Evolutionary conservation across 2,329 filamentous ascomycete genomes (phyloP).

Genomic region (Botryotinia globosa): DNA sequence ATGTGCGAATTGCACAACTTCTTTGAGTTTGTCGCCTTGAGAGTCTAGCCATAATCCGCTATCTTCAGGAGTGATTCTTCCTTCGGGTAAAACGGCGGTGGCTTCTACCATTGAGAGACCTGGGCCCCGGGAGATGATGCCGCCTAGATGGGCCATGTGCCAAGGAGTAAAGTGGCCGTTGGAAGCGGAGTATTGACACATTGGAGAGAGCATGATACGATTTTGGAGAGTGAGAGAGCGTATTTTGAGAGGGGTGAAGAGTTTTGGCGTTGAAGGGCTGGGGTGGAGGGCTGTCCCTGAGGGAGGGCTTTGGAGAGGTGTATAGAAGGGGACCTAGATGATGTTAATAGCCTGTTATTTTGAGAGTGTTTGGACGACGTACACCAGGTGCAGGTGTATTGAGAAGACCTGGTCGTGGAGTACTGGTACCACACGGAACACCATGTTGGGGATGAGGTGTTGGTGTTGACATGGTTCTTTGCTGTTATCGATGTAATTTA

Average conservation of each 20-base stretch:
- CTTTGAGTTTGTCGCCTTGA: slow-evolving; percentile 66
- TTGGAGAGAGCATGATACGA: slow-evolving; percentile 60
- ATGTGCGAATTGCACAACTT: slow-evolving; percentile 75
- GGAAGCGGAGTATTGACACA: slow-evolving; percentile 66
- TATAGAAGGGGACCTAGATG: slow-evolving; percentile 44
- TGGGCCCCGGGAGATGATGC: slow-evolving; percentile 72
- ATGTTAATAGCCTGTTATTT: neutral
- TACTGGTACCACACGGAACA: slow-evolving; percentile 2
- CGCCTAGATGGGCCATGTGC: slow-evolving; percentile 79
- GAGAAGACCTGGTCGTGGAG: slow-evolving; percentile 24
- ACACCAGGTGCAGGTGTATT: slow-evolving; percentile 33
- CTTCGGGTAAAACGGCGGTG: slow-evolving; percentile 69
- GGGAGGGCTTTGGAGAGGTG: slow-evolving; percentile 46
- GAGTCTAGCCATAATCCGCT: slow-evolving; percentile 79
- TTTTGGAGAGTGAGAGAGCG: slow-evolving; percentile 60
- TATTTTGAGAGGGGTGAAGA: slow-evolving; percentile 44
- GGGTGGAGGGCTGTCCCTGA: slow-evolving; percentile 45
- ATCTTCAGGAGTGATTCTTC: slow-evolving; percentile 80
- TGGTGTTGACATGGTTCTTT: neutral
- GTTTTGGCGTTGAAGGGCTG: slow-evolving; percentile 51
- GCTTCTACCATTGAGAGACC: slow-evolving; percentile 76
- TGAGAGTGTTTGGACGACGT: neutral
- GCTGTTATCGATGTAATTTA: neutral
- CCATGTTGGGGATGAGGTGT: slow-evolving; percentile 7
- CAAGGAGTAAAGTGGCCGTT: slow-evolving; percentile 75